Evolutionary conservation across 495 filamentous ascomycete genomes (phyloP).

Genomic region (Aspergillus asperescens): DNA sequence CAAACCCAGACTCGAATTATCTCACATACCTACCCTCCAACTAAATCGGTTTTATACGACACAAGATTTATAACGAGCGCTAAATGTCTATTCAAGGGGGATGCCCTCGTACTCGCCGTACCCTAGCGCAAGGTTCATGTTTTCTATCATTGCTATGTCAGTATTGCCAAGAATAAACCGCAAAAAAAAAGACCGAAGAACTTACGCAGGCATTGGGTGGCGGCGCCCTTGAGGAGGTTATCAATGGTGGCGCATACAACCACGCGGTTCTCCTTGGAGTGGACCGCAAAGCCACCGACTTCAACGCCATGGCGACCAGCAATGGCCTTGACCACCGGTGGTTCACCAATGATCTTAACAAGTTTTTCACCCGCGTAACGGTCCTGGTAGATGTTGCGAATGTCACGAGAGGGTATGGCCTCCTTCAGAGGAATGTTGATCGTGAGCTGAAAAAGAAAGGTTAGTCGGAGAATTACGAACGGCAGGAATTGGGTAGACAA

Average conservation of each 20-base stretch:
- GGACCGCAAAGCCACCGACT: slow-evolving; percentile 91
- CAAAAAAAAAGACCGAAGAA: slow-evolving; percentile 12
- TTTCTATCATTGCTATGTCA: slow-evolving; percentile 52
- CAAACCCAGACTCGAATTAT: slow-evolving; percentile 12
- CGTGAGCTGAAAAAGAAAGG: slow-evolving; percentile 60
- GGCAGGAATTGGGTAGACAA: slow-evolving; percentile 17
- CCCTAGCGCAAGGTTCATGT: slow-evolving; percentile 94
- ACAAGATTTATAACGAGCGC: slow-evolving; percentile 6
- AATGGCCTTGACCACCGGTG: slow-evolving; percentile 82
- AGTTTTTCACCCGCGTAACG: slow-evolving; percentile 92
- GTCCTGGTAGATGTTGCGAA: slow-evolving; percentile 92
- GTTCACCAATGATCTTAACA: slow-evolving; percentile 85
- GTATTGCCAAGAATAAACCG: slow-evolving; percentile 1
- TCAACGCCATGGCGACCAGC: slow-evolving; percentile 87
- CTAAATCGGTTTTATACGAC: slow-evolving; percentile 20
- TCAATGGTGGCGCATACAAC: slow-evolving; percentile 98
- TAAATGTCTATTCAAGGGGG: slow-evolving; percentile 52
- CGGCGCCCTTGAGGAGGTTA: slow-evolving; percentile 93
- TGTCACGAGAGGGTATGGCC: slow-evolving; percentile 82
- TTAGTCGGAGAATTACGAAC: slow-evolving; percentile 17
- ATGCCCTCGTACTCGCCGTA: slow-evolving; percentile 93
- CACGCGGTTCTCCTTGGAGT: slow-evolving; percentile 79
- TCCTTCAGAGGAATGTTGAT: slow-evolving; percentile 83
- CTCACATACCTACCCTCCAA: slow-evolving; percentile 21
- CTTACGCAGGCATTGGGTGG: slow-evolving; percentile 91